phyloP scores from a whole-genome alignment of 768 basidiomycete species.

The Atractiella rhizophila region DNA sequence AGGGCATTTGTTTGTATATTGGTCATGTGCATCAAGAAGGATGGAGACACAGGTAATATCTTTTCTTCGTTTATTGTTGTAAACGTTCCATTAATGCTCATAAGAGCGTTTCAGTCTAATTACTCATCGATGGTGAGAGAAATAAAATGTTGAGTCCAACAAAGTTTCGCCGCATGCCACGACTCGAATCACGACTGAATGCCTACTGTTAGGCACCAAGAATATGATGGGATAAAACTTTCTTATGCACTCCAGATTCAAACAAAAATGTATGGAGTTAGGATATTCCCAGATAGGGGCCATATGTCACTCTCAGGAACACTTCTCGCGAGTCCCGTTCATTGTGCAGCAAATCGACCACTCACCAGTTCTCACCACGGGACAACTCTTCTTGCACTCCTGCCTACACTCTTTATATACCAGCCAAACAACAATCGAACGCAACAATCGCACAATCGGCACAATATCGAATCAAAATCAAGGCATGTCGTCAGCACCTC shows the following conservation, averaged over 20 bases:
- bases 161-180: too few species aligned
- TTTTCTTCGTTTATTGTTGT: background rate
- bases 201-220: too few species aligned
- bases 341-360: conserved; percentile 3
- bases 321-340: background rate
- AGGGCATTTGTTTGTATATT: too few species aligned
- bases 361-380: conserved; percentile 86
- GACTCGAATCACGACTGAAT: too few species aligned
- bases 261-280: too few species aligned
- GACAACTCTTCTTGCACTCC: conserved; percentile 97
- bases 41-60: background rate
- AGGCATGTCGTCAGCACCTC: background rate
- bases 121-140: too few species aligned
- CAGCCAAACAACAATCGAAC: background rate
- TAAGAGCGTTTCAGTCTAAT: too few species aligned
- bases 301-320: background rate
- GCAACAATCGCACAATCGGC: too few species aligned
- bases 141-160: too few species aligned
- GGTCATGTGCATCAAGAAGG: background rate
- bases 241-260: too few species aligned
- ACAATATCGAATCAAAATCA: background rate
- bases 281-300: background rate
- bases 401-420: conserved; percentile 43
- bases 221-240: too few species aligned
- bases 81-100: too few species aligned